Conservation (phyloP, 352 stramenopile genomes). For the Globisporangium paroecandrum region DNA sequence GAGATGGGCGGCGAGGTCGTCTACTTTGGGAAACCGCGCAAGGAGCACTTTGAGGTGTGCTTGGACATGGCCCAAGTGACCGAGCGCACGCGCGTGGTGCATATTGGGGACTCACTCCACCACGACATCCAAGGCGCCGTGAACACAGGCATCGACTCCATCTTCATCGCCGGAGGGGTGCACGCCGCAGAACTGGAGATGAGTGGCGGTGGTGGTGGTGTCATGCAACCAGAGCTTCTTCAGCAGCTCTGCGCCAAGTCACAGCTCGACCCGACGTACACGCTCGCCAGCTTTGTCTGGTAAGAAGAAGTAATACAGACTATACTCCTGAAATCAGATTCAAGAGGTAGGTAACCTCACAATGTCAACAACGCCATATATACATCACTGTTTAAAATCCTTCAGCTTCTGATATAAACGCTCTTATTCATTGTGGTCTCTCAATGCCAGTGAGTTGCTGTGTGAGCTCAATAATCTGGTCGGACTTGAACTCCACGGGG, state of each 20-base stretch:
- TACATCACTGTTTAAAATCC: not conserved
- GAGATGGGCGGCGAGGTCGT: constrained; percentile 61
- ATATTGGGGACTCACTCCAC: constrained; percentile 67
- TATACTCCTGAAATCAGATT: not conserved
- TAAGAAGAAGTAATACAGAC: constrained; percentile 12
- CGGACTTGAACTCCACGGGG: constrained; percentile 27
- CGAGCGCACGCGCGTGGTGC: constrained; percentile 36
- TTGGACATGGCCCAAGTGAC: constrained; percentile 31
- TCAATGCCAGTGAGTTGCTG: constrained; percentile 22
- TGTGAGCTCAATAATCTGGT: constrained; percentile 26
- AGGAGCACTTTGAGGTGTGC: constrained; percentile 72
- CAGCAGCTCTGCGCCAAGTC: constrained; percentile 9
- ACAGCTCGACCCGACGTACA: constrained; percentile 22
- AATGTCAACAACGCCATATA: not conserved
- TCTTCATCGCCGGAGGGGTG: constrained; percentile 61
- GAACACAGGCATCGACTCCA: constrained; percentile 44
- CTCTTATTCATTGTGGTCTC: not conserved
- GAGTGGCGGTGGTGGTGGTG: too few species aligned
- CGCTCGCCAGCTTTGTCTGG: constrained; percentile 35
- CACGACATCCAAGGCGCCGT: constrained; percentile 60
- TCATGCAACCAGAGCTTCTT: constrained; percentile 5
- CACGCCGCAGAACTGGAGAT: constrained; percentile 42
- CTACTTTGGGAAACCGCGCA: constrained; percentile 86
- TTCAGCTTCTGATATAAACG: not conserved
- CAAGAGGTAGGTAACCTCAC: not conserved